Evolutionary conservation across 2,329 filamentous ascomycete species (phyloP), one percentile per base, ranked within the genome.

Genomic region (Ambrosiella cleistominuta): DNA sequence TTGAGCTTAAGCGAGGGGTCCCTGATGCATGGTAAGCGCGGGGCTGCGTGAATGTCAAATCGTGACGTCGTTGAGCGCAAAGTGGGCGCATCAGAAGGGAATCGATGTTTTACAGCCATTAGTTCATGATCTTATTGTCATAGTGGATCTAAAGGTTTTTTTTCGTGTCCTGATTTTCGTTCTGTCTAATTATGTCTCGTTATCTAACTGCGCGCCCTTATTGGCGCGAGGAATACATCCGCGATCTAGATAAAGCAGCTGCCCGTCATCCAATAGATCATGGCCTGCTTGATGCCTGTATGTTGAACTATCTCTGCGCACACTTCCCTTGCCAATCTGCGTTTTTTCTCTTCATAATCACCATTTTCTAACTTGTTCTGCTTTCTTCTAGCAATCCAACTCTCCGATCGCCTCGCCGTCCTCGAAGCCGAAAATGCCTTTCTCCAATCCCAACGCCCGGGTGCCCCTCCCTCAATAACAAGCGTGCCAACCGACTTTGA

Each of bases 141-240:
- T 3, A 27, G 27, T 27, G 27, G 27, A 27, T 2, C 3, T 27
- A 27, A 5, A 27, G 27, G 27, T 27, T 27, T 27, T 27, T 47
- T 13, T 47, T 8, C 19, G 12, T 35, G 11, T 35, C 7, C 27
- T 12, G n/a, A 35, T 53, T 36, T 27, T 13, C 12, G 7, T 13
- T 6, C 12, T 37, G 6, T 35, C 6, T 39, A 15, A 58, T n/a
- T n/a, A 60, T 60, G 59, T 60, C 59, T 6, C 55, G 55, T 17
- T 60, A 53, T 51, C 35, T 57, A 12, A 15, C 54, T 15, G 7
- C 54, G 6, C 45, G 58, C n/a, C 37, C 51, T 11, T 80, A 79
- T 73, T 94, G 90, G 86, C 79, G 83, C 66, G 82, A 86, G 63
- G 86, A 94, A 66, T 96, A 95, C 69, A 75, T 87, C 62, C 75